These are phyloP conservation scores for Candida ortonii DNA, from an alignment of 805 yeast species.

Conservation along the genomic window DNA sequence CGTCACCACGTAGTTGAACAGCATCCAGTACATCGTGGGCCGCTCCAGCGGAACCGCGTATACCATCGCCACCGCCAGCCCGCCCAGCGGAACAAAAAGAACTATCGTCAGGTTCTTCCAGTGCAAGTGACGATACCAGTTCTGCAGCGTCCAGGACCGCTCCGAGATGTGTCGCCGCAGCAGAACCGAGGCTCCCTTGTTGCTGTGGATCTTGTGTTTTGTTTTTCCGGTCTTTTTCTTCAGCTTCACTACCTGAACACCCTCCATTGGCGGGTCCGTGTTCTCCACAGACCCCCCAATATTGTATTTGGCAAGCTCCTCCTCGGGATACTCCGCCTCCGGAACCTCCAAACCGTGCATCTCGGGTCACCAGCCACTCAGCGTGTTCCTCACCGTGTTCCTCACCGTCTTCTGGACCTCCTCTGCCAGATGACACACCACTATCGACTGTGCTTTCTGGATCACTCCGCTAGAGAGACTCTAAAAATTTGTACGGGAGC, in stretches of 20 bases:
- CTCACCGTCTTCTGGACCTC: too few species aligned
- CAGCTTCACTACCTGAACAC: slow-evolving; percentile 10
- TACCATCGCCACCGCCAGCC: slow-evolving; percentile 10
- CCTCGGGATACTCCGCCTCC: slow-evolving; percentile 31
- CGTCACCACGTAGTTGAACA: slow-evolving; percentile 55
- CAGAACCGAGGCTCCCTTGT: slow-evolving; percentile 18
- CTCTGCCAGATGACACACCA: too few species aligned
- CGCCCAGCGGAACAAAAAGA: slow-evolving; percentile 49
- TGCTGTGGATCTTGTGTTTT: slow-evolving; percentile 24
- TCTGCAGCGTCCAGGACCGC: slow-evolving; percentile 69
- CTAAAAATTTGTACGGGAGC: too few species aligned
- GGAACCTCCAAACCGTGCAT: slow-evolving; percentile 19
- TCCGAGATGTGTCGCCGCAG: slow-evolving; percentile 56
- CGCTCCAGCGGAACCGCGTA: slow-evolving; percentile 12
- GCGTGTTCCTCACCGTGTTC: too few species aligned
- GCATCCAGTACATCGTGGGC: slow-evolving; percentile 47
- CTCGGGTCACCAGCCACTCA: too few species aligned
- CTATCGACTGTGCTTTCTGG: too few species aligned
- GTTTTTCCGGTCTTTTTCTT: slow-evolving; percentile 32
- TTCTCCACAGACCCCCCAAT: background rate
- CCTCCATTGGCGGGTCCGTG: slow-evolving; percentile 1
- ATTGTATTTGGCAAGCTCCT: slow-evolving; percentile 27
- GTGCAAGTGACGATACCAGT: slow-evolving; percentile 71
- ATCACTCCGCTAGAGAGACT: too few species aligned
- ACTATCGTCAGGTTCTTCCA: slow-evolving; percentile 67